These are phyloP conservation scores for Acanthamoeba polyphaga DNA, from an alignment of 208 protist species.

Conservation along the genomic window DNA sequence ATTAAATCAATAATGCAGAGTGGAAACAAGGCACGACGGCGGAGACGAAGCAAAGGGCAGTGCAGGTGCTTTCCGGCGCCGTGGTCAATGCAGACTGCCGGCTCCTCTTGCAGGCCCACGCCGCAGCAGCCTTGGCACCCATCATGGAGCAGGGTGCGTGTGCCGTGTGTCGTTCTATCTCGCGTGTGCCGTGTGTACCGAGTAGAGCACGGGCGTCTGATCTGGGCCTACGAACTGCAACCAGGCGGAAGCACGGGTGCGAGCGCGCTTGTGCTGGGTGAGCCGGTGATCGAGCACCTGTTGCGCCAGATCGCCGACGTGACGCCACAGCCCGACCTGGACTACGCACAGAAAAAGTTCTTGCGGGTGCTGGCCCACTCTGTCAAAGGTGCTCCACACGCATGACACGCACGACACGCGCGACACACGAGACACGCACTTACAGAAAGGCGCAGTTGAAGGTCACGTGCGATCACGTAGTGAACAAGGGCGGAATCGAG, in stretches of 20 bases:
- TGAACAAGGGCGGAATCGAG: not conserved
- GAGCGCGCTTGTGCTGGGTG: not conserved
- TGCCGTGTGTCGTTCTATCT: not conserved
- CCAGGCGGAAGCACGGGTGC: not conserved
- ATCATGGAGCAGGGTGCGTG: not conserved
- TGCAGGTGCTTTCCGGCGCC: not conserved
- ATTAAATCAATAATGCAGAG: too few relatives aligned
- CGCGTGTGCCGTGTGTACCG: not conserved
- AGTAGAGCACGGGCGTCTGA: not conserved
- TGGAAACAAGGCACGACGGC: not conserved
- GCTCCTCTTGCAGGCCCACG: not conserved
- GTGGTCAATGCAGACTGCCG: not conserved
- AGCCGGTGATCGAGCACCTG: not conserved
- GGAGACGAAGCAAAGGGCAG: not conserved
- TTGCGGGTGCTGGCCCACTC: not conserved
- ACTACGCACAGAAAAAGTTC: not conserved
- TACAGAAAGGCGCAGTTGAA: not conserved
- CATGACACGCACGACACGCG: not conserved
- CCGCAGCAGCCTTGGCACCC: not conserved
- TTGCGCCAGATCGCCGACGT: not conserved
- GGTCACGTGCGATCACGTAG: not conserved
- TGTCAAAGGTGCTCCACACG: not conserved
- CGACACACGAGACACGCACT: not conserved
- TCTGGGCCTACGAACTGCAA: not conserved
- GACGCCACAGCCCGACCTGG: not conserved